phyloP scores from a whole-genome alignment of 371 early-diverging fungal species.

The Gilbertella persicaria region DNA sequence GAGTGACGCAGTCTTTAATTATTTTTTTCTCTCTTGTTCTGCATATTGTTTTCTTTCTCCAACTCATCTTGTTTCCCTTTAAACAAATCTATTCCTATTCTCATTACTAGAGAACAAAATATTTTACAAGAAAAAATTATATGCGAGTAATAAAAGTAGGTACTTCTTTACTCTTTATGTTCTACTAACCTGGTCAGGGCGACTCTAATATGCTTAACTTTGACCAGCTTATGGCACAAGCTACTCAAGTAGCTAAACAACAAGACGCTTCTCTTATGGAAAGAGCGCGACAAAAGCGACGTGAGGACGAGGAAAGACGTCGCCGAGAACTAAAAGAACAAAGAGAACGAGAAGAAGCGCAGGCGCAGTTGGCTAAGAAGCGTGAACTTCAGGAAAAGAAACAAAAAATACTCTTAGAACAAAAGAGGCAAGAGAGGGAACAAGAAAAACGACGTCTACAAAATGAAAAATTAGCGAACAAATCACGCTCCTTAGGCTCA shows the following conservation, averaged over 20 bases:
- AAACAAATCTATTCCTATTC: not conserved
- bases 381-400: constrained; percentile 25
- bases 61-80: not conserved
- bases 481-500: constrained; percentile 8
- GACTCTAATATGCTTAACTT: constrained; percentile 23
- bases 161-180: not conserved
- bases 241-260: constrained; percentile 33
- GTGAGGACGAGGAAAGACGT: constrained; percentile 31
- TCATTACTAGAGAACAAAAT: not conserved
- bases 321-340: constrained; percentile 31
- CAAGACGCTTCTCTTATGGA: constrained; percentile 39
- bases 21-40: not conserved
- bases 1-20: not conserved
- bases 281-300: constrained; percentile 30
- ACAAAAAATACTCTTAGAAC: constrained; percentile 15
- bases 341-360: constrained; percentile 32
- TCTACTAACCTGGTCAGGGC: constrained; percentile 7
- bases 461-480: constrained; percentile 2
- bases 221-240: constrained; percentile 43
- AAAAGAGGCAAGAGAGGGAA: constrained; percentile 19
- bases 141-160: not conserved
- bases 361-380: constrained; percentile 18
- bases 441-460: not conserved
- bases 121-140: not conserved
- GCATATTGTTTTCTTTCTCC: not conserved